These are phyloP conservation scores for Jatropha curcas DNA, from an alignment of 345 rosid genomes.

Conservation along the genomic window DNA sequence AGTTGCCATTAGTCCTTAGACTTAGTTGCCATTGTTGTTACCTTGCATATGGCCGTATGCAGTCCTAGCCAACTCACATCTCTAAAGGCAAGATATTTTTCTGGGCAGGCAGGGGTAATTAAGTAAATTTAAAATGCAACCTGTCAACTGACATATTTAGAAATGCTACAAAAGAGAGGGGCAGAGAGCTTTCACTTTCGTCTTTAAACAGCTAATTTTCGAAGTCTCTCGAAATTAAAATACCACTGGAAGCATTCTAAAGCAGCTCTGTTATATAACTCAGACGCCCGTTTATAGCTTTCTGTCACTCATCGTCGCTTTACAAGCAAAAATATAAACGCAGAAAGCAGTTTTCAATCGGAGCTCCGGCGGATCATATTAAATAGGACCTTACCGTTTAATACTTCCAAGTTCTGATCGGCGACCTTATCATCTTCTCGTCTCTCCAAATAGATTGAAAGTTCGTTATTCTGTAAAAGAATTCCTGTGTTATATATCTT, in stretches of 20 bases:
- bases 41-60: background rate
- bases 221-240: constrained; percentile 27
- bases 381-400: background rate
- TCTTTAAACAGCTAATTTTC: background rate
- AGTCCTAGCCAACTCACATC: background rate
- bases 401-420: constrained; percentile 21
- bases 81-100: background rate
- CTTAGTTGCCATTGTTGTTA: no score
- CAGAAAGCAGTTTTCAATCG: constrained; percentile 1
- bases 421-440: constrained; percentile 20
- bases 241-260: background rate
- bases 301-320: no score
- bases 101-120: background rate
- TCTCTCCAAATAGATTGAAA: constrained; percentile 36
- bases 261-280: background rate
- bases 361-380: constrained; percentile 12
- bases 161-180: background rate
- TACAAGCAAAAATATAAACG: background rate
- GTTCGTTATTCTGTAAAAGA: constrained; percentile 49
- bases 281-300: background rate
- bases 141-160: background rate
- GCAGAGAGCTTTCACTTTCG: constrained; percentile 22
- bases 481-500: constrained; percentile 2
- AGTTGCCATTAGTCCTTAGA: no score
- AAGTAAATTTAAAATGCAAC: background rate